Conservation (phyloP, 1,139 yeast genomes). For the Yamadazyma trypodendri region DNA sequence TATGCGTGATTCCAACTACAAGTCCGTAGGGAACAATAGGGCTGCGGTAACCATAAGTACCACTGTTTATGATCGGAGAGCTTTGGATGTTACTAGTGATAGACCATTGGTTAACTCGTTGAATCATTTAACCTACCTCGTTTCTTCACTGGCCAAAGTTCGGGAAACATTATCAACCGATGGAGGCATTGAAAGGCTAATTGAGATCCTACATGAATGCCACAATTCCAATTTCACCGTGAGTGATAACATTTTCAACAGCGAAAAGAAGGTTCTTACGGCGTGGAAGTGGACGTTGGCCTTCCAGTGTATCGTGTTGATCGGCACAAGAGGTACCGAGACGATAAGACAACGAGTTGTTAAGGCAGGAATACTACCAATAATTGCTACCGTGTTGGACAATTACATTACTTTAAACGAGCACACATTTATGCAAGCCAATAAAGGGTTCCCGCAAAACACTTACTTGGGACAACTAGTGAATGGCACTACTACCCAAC, state of each 20-base stretch:
- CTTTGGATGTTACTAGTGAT: conserved; percentile 86
- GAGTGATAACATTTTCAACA: conserved; percentile 39
- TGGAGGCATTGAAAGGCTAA: conserved; percentile 89
- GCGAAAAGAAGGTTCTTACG: conserved; percentile 54
- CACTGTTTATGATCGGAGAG: conserved; percentile 85
- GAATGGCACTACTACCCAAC: background rate
- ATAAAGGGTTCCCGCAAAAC: conserved; percentile 13
- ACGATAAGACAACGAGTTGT: conserved; percentile 81
- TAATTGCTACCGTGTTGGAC: conserved; percentile 88
- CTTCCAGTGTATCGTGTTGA: conserved; percentile 83
- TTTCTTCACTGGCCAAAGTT: conserved; percentile 83
- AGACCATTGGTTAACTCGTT: conserved; percentile 89
- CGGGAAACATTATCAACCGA: conserved; percentile 85
- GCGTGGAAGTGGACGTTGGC: conserved; percentile 98
- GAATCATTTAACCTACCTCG: conserved; percentile 83
- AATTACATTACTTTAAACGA: conserved; percentile 61
- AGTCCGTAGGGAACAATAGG: conserved; percentile 72
- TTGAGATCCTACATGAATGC: conserved; percentile 83
- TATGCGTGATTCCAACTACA: conserved; percentile 91
- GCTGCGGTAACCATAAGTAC: conserved; percentile 92
- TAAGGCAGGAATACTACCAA: conserved; percentile 87
- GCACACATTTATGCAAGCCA: conserved; percentile 34
- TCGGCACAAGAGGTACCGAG: conserved; percentile 93
- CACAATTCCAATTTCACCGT: conserved; percentile 37
- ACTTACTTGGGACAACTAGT: background rate